Evolutionary conservation across 768 basidiomycete genomes (phyloP).

Genomic region (Macrolepiota dolichaula): DNA sequence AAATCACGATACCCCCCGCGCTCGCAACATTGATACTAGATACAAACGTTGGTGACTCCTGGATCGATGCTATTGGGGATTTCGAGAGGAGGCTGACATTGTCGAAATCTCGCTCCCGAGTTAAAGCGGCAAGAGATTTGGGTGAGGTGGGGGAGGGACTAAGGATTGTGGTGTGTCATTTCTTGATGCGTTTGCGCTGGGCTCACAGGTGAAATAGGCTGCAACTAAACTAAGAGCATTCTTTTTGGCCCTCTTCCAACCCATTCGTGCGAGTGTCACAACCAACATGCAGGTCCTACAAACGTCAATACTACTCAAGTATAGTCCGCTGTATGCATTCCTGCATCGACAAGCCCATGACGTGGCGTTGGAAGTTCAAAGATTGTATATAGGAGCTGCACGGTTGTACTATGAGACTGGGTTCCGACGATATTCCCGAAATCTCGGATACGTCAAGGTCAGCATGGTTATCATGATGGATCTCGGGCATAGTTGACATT

Average conservation of each 20-base stretch:
- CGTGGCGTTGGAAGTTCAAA: conserved; percentile 84
- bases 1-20: conserved; percentile 79
- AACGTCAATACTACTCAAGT: conserved; percentile 81
- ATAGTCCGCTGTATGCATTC: conserved; percentile 78
- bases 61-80: conserved; percentile 79
- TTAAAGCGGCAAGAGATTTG: conserved; percentile 84
- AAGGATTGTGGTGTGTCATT: conserved; percentile 71
- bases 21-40: conserved; percentile 80
- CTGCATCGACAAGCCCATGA: conserved; percentile 77
- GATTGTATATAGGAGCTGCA: conserved; percentile 79
- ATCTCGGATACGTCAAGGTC: conserved; percentile 77
- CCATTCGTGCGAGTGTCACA: conserved; percentile 78
- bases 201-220: conserved; percentile 46
- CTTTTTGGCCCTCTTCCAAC: conserved; percentile 79
- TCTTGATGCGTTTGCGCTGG: neutral
- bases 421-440: conserved; percentile 85
- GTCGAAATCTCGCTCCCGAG: conserved; percentile 69
- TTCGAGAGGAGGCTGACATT: conserved; percentile 74
- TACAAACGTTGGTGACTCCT: conserved; percentile 80
- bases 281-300: conserved; percentile 95
- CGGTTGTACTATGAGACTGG: conserved; percentile 95
- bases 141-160: conserved; percentile 83
- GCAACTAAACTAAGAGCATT: conserved; percentile 86
- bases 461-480: conserved; percentile 10
- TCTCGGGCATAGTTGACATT: neutral